phyloP scores from a whole-genome alignment of 176 grass and related monocot species.

The Urochloa ruziziensis region DNA sequence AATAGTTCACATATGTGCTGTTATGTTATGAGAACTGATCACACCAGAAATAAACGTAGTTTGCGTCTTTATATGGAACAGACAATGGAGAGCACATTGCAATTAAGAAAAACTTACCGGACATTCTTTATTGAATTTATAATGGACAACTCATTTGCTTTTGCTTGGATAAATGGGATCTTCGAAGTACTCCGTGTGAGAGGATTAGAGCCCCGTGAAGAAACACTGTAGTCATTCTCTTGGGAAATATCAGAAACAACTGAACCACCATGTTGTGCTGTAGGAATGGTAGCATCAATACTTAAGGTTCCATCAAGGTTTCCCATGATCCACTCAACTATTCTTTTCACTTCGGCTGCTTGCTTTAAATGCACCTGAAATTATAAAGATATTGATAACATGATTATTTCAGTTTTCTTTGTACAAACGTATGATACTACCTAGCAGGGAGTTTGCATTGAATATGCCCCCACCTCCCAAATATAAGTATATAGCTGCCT shows the following conservation, averaged over 20 bases:
- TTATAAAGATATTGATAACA: constrained; percentile 37
- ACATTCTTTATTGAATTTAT: constrained; percentile 87
- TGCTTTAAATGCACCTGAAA: constrained; percentile 86
- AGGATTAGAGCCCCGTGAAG: constrained; percentile 59
- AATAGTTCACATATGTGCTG: not conserved
- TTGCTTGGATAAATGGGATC: constrained; percentile 68
- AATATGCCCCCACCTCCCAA: not conserved
- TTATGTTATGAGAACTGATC: not conserved
- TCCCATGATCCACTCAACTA: constrained; percentile 90
- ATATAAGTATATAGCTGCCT: not conserved
- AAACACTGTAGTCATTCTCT: constrained; percentile 51
- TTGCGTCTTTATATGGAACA: not conserved
- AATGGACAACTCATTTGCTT: constrained; percentile 64
- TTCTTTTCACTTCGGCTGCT: constrained; percentile 95
- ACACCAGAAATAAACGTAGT: constrained; percentile 12
- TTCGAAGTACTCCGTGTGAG: constrained; percentile 56
- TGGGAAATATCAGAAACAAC: constrained; percentile 45
- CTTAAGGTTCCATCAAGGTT: constrained; percentile 70
- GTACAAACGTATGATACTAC: not conserved
- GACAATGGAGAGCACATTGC: not conserved
- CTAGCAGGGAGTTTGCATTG: not conserved
- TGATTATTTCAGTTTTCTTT: not conserved
- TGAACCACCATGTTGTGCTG: constrained; percentile 24
- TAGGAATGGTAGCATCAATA: constrained; percentile 49
- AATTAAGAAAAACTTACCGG: constrained; percentile 46